Evolutionary conservation across 257 asterid species (phyloP).

Genomic region (Solanum phureja): DNA sequence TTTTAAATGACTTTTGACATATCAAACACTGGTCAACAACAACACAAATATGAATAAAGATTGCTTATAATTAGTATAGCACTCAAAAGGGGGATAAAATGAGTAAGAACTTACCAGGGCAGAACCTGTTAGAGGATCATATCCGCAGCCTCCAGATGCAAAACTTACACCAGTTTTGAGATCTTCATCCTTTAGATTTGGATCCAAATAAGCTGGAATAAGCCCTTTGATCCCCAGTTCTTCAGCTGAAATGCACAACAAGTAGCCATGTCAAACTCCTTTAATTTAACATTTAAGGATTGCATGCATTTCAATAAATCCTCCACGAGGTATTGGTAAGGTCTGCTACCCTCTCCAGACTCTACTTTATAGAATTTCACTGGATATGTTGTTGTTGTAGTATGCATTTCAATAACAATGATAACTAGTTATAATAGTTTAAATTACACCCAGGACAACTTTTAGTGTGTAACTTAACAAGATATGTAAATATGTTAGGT

Average conservation of each 20-base stretch:
- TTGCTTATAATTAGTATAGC: background rate
- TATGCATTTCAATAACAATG: background rate
- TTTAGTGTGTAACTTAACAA: background rate
- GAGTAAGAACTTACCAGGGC: background rate
- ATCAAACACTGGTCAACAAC: background rate
- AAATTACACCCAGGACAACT: background rate
- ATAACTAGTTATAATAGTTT: background rate
- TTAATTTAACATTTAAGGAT: background rate
- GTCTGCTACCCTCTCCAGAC: too few relatives aligned
- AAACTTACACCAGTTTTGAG: constrained; percentile 69
- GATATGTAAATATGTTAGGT: too few relatives aligned
- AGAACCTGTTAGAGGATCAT: constrained; percentile 27
- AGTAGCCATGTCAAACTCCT: background rate
- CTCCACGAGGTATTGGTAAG: too few relatives aligned
- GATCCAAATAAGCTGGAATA: constrained; percentile 66
- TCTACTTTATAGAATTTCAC: background rate
- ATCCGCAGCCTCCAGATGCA: constrained; percentile 82
- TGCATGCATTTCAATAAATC: background rate
- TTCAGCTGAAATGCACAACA: constrained; percentile 33
- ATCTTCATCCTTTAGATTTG: constrained; percentile 34
- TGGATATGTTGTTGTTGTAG: too few relatives aligned
- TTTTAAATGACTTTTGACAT: too few relatives aligned
- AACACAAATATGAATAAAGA: background rate
- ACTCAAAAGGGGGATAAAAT: background rate
- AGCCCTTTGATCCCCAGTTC: constrained; percentile 38